A percentile compares a stretch with the other conserved stretches of the same genome.
Evolutionary conservation across 2,329 filamentous ascomycete species (phyloP).

Genomic region (Claviceps sp.): DNA sequence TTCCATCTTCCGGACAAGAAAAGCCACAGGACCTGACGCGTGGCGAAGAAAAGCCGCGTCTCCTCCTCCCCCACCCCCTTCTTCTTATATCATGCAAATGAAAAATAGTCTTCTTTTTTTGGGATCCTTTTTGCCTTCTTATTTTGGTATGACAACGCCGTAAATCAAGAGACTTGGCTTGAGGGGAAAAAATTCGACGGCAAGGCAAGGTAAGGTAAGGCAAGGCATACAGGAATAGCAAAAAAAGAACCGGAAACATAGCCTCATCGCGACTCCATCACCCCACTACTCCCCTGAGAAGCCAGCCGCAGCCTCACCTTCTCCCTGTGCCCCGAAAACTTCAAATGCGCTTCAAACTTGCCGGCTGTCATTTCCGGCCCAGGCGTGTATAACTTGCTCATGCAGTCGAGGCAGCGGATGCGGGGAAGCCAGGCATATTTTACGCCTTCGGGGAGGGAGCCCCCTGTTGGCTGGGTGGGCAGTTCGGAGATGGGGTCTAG

Average conservation of each 20-base stretch:
- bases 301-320: constrained; percentile 36
- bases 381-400: constrained; percentile 85
- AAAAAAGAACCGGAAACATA: not conserved
- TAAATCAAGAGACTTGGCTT: no score
- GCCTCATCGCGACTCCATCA: constrained; percentile 1
- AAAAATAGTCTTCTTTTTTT: no score
- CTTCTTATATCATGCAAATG: no score
- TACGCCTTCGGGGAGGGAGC: constrained; percentile 43
- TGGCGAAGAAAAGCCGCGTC: no score
- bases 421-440: constrained; percentile 77
- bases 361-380: constrained; percentile 72
- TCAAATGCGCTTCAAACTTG: constrained; percentile 88
- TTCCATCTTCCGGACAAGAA: no score
- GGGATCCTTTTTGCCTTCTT: no score
- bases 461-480: constrained; percentile 41
- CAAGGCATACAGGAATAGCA: not conserved
- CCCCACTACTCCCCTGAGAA: constrained; percentile 10
- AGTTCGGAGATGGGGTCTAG: constrained; percentile 60
- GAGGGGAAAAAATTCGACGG: not conserved
- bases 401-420: constrained; percentile 85
- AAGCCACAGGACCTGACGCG: no score
- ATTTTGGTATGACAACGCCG: no score
- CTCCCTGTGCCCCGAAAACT: constrained; percentile 68
- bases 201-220: not conserved
- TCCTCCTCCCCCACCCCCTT: no score